phyloP scores from a whole-genome alignment of 129 eudicot genomes.

The Artemisia tridentata region DNA sequence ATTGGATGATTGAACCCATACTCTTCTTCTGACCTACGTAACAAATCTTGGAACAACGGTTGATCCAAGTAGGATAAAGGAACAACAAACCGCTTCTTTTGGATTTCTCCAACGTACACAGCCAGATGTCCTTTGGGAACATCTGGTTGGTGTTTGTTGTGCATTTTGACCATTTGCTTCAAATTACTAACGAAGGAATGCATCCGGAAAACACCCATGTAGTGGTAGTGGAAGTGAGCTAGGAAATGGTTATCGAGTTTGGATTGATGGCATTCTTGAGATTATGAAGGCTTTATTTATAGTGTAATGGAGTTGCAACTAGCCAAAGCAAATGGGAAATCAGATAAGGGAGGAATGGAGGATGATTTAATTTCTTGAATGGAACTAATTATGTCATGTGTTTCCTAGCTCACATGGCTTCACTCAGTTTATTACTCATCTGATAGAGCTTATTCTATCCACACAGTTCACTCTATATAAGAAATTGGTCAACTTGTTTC shows the following conservation, averaged over 20 bases:
- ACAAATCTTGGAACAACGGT: slow-evolving; percentile 47
- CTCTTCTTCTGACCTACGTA: slow-evolving; percentile 42
- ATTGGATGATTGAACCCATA: slow-evolving; percentile 48
- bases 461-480: slow-evolving; percentile 12
- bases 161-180: slow-evolving; percentile 17
- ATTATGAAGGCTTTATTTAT: slow-evolving; percentile 18
- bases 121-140: slow-evolving; percentile 47
- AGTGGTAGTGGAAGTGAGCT: neutral
- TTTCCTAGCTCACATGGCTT: slow-evolving; percentile 25
- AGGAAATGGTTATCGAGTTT: neutral
- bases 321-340: slow-evolving; percentile 15
- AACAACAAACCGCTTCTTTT: slow-evolving; percentile 43
- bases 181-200: slow-evolving; percentile 6
- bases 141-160: slow-evolving; percentile 19
- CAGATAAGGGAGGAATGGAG: slow-evolving; percentile 19
- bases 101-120: slow-evolving; percentile 45
- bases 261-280: neutral
- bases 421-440: slow-evolving; percentile 15
- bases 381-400: slow-evolving; percentile 3
- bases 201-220: slow-evolving; percentile 12
- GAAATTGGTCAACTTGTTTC: slow-evolving; percentile 23
- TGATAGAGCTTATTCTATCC: slow-evolving; percentile 22
- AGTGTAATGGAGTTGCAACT: slow-evolving; percentile 22
- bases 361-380: slow-evolving; percentile 9
- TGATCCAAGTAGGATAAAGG: slow-evolving; percentile 54